Evolutionary conservation across 495 filamentous ascomycete species (phyloP).

Genomic region (Aspergillus nidulans): DNA sequence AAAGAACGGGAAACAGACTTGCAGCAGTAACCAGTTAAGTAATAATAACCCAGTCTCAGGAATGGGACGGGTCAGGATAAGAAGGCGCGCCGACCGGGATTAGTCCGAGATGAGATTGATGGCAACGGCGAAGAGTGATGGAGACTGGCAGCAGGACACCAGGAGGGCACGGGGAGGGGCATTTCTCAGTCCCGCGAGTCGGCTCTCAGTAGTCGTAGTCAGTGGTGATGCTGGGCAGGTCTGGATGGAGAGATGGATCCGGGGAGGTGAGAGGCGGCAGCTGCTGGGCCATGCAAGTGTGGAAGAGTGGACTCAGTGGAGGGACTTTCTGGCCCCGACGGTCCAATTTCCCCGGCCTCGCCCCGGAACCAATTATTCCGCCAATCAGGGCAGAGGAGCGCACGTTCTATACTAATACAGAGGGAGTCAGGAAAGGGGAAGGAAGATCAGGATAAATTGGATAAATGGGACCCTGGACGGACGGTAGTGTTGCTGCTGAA

Average conservation of each 20-base stretch:
- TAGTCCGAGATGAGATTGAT: constrained; percentile 1
- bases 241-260: constrained; percentile 5
- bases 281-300: neutral
- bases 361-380: constrained; percentile 30
- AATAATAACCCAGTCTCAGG: neutral
- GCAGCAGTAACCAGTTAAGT: neutral
- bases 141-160: neutral
- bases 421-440: neutral
- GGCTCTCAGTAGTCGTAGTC: neutral
- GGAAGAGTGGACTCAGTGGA: no score
- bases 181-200: constrained; percentile 3
- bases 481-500: neutral
- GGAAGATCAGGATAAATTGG: constrained; percentile 3
- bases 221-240: neutral
- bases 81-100: neutral
- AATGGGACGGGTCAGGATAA: neutral
- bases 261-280: neutral
- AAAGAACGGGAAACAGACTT: neutral
- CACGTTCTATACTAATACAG: neutral
- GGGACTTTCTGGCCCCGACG: constrained; percentile 12
- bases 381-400: constrained; percentile 31
- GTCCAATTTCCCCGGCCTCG: constrained; percentile 22
- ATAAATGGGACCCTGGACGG: neutral
- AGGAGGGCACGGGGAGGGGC: neutral
- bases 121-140: neutral